These are phyloP conservation scores for Flaveria brownii DNA, from an alignment of 129 eudicot genomes.

Conservation along the genomic window DNA sequence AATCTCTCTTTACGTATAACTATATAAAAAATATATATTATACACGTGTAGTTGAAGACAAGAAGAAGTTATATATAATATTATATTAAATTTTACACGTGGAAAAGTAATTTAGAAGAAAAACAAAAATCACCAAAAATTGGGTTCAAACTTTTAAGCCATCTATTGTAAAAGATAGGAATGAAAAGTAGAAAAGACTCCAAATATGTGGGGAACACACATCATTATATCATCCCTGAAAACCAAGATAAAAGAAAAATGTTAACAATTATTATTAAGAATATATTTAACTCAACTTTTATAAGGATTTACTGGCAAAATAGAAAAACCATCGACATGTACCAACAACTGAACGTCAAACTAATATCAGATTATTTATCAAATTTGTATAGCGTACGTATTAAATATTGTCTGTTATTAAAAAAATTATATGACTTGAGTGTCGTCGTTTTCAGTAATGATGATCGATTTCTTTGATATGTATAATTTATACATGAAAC, in stretches of 20 bases:
- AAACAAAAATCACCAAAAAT: slow-evolving; percentile 20
- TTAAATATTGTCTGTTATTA: no score
- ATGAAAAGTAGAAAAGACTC: slow-evolving; percentile 38
- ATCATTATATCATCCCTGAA: slow-evolving; percentile 1
- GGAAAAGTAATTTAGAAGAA: slow-evolving; percentile 27
- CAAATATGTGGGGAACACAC: slow-evolving; percentile 32
- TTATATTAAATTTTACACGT: slow-evolving; percentile 13
- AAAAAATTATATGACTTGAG: not conserved
- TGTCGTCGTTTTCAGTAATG: not conserved
- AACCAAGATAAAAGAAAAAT: slow-evolving; percentile 17
- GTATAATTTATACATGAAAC: not conserved
- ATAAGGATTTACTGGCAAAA: slow-evolving; percentile 9
- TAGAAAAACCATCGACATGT: slow-evolving; percentile 1
- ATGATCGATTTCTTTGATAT: slow-evolving; percentile 1
- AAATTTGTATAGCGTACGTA: not conserved
- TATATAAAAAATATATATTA: slow-evolving; percentile 11
- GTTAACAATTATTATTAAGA: no score
- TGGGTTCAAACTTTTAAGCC: slow-evolving; percentile 37
- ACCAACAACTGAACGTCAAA: not conserved
- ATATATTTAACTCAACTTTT: slow-evolving; percentile 23
- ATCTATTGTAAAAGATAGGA: slow-evolving; percentile 26
- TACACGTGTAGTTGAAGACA: slow-evolving; percentile 71
- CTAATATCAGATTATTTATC: not conserved
- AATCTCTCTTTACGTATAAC: slow-evolving; percentile 31
- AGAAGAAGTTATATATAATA: slow-evolving; percentile 26